phyloP scores from a whole-genome alignment of 1,284 basidiomycete genomes.

The Fistulinella cinereoalba region DNA sequence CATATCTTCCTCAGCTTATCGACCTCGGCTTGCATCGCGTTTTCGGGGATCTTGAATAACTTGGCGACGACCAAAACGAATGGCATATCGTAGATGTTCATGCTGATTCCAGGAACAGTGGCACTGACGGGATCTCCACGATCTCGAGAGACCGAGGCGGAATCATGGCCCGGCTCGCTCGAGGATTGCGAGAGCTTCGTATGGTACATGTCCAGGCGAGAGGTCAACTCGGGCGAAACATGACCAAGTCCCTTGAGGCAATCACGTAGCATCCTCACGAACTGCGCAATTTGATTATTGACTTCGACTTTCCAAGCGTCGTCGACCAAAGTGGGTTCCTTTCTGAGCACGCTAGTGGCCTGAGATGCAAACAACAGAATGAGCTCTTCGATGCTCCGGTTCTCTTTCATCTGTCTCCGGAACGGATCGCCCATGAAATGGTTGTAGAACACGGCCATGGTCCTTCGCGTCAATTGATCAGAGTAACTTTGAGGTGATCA shows the following conservation, averaged over 20 bases:
- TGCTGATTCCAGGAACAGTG: constrained; percentile 42
- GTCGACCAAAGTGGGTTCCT: constrained; percentile 72
- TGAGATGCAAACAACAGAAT: constrained; percentile 95
- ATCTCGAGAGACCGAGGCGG: constrained; percentile 54
- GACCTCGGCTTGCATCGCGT: constrained; percentile 72
- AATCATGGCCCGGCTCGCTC: constrained; percentile 68
- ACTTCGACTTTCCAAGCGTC: constrained; percentile 91
- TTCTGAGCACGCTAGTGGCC: constrained; percentile 80
- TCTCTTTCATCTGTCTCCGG: constrained; percentile 89
- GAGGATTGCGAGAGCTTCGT: constrained; percentile 67
- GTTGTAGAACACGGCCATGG: constrained; percentile 88
- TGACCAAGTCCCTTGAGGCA: constrained; percentile 70
- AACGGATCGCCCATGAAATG: constrained; percentile 83
- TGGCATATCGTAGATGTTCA: constrained; percentile 68
- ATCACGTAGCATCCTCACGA: constrained; percentile 83
- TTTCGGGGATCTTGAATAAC: constrained; percentile 73
- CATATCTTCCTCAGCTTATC: constrained; percentile 68
- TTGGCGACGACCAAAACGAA: constrained; percentile 68
- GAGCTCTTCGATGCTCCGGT: constrained; percentile 94
- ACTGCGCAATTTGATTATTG: constrained; percentile 86
- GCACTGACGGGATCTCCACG: constrained; percentile 48
- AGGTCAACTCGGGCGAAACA: constrained; percentile 78
- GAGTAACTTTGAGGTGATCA: constrained; percentile 58
- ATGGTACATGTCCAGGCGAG: constrained; percentile 80
- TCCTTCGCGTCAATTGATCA: constrained; percentile 82